Conservation (phyloP, 257 asterid genomes). For the Solanum gracilifrons region DNA sequence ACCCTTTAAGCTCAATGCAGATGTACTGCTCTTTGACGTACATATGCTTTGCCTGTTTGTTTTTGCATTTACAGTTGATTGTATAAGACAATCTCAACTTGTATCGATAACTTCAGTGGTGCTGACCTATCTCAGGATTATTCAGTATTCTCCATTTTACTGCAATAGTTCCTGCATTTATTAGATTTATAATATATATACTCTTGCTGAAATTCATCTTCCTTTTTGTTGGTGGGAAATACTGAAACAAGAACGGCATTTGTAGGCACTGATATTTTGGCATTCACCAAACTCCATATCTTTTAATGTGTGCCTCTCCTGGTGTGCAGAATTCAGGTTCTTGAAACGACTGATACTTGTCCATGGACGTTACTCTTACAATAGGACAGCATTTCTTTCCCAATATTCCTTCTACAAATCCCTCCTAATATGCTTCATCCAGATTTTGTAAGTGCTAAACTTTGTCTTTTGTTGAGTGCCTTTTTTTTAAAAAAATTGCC, state of each 20-base stretch:
- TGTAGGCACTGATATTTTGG: neutral
- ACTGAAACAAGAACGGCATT: neutral
- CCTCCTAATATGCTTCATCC: slow-evolving; percentile 86
- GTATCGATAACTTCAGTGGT: neutral
- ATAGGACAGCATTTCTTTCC: slow-evolving; percentile 94
- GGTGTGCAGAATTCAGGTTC: slow-evolving; percentile 81
- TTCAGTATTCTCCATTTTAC: neutral
- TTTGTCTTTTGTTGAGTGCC: slow-evolving; percentile 3
- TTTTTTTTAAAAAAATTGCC: neutral
- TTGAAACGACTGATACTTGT: slow-evolving; percentile 93
- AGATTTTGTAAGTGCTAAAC: slow-evolving; percentile 75
- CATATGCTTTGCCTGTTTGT: neutral
- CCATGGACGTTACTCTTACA: slow-evolving; percentile 96
- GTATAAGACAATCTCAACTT: neutral
- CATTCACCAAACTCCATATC: neutral
- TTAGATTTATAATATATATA: neutral
- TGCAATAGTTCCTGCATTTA: neutral
- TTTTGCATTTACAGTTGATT: neutral
- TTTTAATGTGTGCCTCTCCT: slow-evolving; percentile 5
- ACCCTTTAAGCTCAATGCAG: neutral
- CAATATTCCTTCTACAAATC: slow-evolving; percentile 98
- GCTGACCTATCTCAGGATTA: neutral
- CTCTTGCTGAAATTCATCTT: neutral
- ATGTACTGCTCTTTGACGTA: neutral
- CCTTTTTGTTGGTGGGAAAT: neutral